Evolutionary conservation across 768 basidiomycete genomes (phyloP), one percentile per base, ranked within the genome.

Genomic region (Boletus patriciae): DNA sequence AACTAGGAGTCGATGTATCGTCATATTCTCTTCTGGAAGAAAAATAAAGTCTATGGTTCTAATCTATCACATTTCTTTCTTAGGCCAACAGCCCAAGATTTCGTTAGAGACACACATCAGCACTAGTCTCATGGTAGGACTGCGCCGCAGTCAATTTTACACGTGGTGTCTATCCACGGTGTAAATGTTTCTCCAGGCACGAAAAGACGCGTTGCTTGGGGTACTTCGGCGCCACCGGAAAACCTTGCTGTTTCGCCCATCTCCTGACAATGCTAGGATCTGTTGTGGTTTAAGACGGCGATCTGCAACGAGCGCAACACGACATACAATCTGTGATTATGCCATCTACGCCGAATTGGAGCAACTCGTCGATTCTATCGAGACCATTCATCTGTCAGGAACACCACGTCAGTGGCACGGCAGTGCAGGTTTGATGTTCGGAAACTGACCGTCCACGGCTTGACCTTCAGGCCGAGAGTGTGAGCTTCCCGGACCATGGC

Each of bases 401-500:
- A 15, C 18, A 42, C 16, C 45, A 12, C 19, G n/a, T 62, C 49
- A 60, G 44, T 43, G 19, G 16, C 21, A 40, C 6, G 19, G 31
- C 21, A 41, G 43, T 33, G 15, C 52, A 46, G 38, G 19, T 3
- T 18, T 13, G 4, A 34, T 12, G 15, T 34, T 41, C 27, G 5
- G 37, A 27, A 16, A 75, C 82, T 60, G 58, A 88, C 87, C 31
- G 90, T 92, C 84, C 86, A 92, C 7, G 89, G 87, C 58, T 85
- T 83, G 44, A 92, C 84, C 12, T 67, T 57, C 66, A 92, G 66
- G 4, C 83, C 85, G 31, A 87, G 77, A 36, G 76, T 58, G 65
- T 91, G 90, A 0, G 89, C 84, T 49, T 79, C 76, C 43, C 79
- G 74, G 27, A 92, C 78, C 89, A 92, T 90, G 21, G 77, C 79